A percentile compares a stretch with the other conserved stretches of the same genome.
phyloP scores from a whole-genome alignment of 345 rosid genomes.

The Syzygium oleosum region DNA sequence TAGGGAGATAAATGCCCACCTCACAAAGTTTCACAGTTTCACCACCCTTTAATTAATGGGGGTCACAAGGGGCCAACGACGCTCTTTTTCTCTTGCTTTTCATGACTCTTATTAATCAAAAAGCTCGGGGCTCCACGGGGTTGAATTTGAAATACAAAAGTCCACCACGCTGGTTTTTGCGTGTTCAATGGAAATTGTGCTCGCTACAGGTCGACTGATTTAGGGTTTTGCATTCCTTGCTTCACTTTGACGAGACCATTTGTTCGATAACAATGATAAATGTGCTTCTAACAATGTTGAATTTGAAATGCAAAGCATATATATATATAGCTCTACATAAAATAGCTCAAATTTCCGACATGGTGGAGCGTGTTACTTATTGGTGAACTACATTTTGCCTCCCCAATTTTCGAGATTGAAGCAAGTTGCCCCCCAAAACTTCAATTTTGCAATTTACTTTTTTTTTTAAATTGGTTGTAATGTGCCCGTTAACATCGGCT shows the following conservation, averaged over 20 bases:
- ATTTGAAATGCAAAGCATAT: too few relatives aligned
- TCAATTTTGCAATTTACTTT: neutral
- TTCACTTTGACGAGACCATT: neutral
- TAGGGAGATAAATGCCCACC: neutral
- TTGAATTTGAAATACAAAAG: neutral
- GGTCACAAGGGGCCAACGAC: constrained; percentile 6
- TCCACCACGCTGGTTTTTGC: neutral
- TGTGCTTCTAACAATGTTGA: neutral
- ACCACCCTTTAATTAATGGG: constrained; percentile 7
- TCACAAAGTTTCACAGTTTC: neutral
- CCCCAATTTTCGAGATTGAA: neutral
- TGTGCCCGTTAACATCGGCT: neutral
- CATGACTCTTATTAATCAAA: constrained; percentile 7
- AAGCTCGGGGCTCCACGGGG: neutral
- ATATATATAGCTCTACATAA: neutral
- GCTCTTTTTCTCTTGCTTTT: constrained; percentile 9
- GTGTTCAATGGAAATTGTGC: neutral
- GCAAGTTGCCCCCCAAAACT: neutral
- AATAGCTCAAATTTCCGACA: neutral
- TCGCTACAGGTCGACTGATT: neutral
- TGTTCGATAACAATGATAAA: neutral
- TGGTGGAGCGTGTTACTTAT: neutral
- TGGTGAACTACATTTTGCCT: neutral
- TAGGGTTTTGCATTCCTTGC: neutral
- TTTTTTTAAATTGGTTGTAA: neutral